Evolutionary conservation across 768 basidiomycete genomes (phyloP).

Genomic region (Boletus bicolor): DNA sequence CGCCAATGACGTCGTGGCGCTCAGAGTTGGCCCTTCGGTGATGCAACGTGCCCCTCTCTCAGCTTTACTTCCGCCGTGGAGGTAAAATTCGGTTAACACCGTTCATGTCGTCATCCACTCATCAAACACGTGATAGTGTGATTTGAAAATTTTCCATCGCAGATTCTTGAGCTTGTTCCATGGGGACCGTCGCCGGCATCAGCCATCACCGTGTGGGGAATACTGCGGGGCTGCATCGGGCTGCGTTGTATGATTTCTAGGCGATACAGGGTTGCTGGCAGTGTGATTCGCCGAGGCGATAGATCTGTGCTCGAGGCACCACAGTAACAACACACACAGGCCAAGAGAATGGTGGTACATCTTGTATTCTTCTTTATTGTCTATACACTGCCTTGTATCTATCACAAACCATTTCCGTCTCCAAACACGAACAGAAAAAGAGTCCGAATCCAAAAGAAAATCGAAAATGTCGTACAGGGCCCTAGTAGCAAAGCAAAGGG

Average conservation of each 20-base stretch:
- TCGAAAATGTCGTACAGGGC: not conserved
- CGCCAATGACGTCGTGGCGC: constrained; percentile 21
- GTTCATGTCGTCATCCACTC: constrained; percentile 3
- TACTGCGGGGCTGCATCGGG: not conserved
- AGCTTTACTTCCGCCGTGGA: not conserved
- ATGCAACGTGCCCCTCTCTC: constrained; percentile 16
- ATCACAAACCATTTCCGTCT: constrained; percentile 10
- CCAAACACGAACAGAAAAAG: not conserved
- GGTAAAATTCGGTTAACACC: constrained; percentile 3
- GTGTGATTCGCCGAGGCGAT: constrained; percentile 3
- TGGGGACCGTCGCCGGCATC: not conserved
- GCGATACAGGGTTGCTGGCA: not conserved
- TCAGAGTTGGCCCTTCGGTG: not conserved
- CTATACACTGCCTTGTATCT: constrained; percentile 22
- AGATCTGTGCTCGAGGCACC: not conserved
- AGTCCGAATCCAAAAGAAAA: constrained; percentile 1
- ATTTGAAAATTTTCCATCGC: not conserved
- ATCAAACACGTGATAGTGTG: constrained; percentile 6
- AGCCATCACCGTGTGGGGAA: not conserved
- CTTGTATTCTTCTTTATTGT: constrained; percentile 1
- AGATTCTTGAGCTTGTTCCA: not conserved
- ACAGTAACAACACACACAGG: not conserved
- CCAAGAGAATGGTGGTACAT: constrained; percentile 8
- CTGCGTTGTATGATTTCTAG: not conserved
- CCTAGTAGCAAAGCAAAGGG: not conserved